Evolutionary conservation across 1,139 yeast species (phyloP), one percentile per base, ranked within the genome.

Genomic region (Blastobotrys petasosporus): DNA sequence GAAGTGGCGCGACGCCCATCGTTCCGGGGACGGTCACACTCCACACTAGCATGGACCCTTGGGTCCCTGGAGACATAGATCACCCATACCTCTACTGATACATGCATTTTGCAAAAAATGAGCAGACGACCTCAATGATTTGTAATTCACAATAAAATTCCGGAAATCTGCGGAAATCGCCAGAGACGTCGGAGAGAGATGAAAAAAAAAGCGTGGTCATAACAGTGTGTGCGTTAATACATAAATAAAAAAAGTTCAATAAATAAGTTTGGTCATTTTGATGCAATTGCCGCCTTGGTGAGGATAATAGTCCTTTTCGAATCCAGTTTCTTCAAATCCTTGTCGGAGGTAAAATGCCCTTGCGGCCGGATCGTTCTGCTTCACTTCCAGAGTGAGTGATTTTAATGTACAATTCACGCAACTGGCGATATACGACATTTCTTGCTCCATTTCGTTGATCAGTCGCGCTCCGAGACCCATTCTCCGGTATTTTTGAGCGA

Each of bases 391-490:
- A n/a, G 44, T 31, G 16, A 51, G 29, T 8, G 46, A 30, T 8
- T 42, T 38, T 13, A 46, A 41, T 8, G 42, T 10, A 32, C 47
- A 32, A 20, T 36, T 39, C 15, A 32, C 30, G 15, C 37, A 29
- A 3, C 35, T 41, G n/a, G 53, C 53, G 6, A 39, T 28, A 20
- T 35, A 32, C 13, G 23, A 33, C 40, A 52, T 38, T 12, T 45
- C 42, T 13, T 28, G 20, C 32, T 44, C 46, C 10, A 53, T 41
- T 16, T 28, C 50, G 6, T 34, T 17, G 3, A 56, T 32, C 25
- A 58, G 52, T 35, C 31, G 17, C 20, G 50, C 32, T 3, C 56
- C 62, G 8, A 50, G 46, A 8, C 62, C 61, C 4, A 13, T 37
- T n/a, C 56, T 48, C 4, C 61, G 51, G 41, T 33, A 43, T 10